Conservation (phyloP, 164 flowering plant genomes). For the Vitis rotundifolia region DNA sequence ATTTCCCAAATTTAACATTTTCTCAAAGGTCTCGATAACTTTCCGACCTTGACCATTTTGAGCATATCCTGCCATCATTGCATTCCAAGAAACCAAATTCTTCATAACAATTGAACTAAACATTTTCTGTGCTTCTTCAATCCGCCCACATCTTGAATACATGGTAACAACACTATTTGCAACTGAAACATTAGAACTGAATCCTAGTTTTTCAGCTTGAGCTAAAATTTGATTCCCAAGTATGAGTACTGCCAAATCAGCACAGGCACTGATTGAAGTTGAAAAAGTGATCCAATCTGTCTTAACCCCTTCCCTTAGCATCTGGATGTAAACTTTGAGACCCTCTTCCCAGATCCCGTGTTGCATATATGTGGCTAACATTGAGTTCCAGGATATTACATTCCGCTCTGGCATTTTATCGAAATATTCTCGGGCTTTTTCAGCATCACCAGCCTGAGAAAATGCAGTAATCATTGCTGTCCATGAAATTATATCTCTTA, state of each 20-base stretch:
- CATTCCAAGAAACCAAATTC: slow-evolving; percentile 56
- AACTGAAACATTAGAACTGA: slow-evolving; percentile 35
- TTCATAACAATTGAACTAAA: slow-evolving; percentile 33
- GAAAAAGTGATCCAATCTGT: slow-evolving; percentile 49
- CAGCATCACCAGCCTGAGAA: slow-evolving; percentile 37
- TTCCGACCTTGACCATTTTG: slow-evolving; percentile 46
- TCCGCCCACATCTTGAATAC: slow-evolving; percentile 50
- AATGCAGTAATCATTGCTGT: slow-evolving; percentile 20
- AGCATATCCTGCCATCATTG: slow-evolving; percentile 52
- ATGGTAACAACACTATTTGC: slow-evolving; percentile 42
- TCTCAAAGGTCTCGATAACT: slow-evolving; percentile 38
- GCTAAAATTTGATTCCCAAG: slow-evolving; percentile 46
- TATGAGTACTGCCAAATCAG: slow-evolving; percentile 30
- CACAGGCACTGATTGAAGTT: slow-evolving; percentile 41
- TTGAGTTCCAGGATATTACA: slow-evolving; percentile 50
- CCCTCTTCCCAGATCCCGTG: slow-evolving; percentile 45
- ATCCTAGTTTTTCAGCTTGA: slow-evolving; percentile 38
- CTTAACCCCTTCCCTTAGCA: slow-evolving; percentile 32
- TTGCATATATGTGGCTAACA: slow-evolving; percentile 45
- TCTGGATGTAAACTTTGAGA: slow-evolving; percentile 31
- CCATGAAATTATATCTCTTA: slow-evolving; percentile 43
- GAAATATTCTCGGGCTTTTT: slow-evolving; percentile 34
- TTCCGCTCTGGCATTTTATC: slow-evolving; percentile 43
- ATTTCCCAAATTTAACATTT: slow-evolving; percentile 32
- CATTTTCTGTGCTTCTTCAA: slow-evolving; percentile 34